A percentile compares a stretch with the other conserved stretches of the same genome.
phyloP scores from a whole-genome alignment of 345 rosid species.

The Gossypium raimondii region DNA sequence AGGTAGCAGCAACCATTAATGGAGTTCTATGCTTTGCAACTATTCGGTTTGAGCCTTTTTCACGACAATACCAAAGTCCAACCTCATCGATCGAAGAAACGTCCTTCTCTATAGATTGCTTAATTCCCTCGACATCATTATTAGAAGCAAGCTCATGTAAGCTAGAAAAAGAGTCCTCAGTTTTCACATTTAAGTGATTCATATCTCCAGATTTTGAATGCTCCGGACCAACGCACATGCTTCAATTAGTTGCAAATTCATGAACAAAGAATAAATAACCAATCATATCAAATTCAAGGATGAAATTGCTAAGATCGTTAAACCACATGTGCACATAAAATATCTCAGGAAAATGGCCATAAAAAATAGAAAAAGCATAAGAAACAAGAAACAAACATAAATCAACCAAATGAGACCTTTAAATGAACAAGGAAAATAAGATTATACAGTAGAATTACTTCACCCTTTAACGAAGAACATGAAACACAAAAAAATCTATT shows the following conservation, averaged over 20 bases:
- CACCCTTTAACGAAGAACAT: background rate
- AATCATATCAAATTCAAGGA: background rate
- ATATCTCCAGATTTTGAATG: constrained; percentile 23
- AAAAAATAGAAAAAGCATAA: background rate
- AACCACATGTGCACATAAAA: background rate
- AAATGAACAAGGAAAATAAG: no score
- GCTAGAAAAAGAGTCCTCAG: constrained; percentile 33
- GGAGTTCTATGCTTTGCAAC: constrained; percentile 51
- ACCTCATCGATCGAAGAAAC: constrained; percentile 29
- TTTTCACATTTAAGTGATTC: constrained; percentile 27
- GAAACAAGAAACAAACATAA: background rate
- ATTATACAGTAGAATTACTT: background rate
- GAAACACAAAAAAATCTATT: background rate
- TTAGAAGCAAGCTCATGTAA: constrained; percentile 45
- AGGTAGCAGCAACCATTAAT: constrained; percentile 64
- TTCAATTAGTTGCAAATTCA: constrained; percentile 21
- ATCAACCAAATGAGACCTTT: no score
- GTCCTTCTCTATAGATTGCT: constrained; percentile 25
- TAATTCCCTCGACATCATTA: constrained; percentile 40
- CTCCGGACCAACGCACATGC: constrained; percentile 33
- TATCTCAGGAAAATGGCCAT: background rate
- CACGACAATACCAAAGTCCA: constrained; percentile 43
- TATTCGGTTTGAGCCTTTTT: constrained; percentile 39
- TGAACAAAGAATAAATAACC: background rate
- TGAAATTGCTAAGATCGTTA: background rate